Evolutionary conservation across 306 rosid species (phyloP).

Genomic region (Lithocarpus polystachyus): DNA sequence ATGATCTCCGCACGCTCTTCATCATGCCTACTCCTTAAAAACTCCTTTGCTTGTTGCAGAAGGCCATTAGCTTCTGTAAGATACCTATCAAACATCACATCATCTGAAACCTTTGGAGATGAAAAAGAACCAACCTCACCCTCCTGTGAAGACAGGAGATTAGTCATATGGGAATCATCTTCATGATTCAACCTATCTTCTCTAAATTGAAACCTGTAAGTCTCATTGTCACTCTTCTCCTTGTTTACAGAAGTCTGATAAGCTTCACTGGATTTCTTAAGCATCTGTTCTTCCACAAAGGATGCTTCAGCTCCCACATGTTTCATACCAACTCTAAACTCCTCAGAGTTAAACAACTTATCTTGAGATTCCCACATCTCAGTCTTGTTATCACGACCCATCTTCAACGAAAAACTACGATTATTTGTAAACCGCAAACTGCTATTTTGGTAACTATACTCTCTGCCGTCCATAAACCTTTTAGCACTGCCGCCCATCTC

Average conservation of each 20-base stretch:
- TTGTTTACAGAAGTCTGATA: slow-evolving; percentile 38
- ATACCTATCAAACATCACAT: slow-evolving; percentile 63
- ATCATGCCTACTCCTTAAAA: slow-evolving; percentile 44
- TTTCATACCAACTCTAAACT: slow-evolving; percentile 44
- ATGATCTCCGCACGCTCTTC: slow-evolving; percentile 68
- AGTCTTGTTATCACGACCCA: slow-evolving; percentile 33
- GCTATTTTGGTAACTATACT: slow-evolving; percentile 37
- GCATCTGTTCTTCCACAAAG: slow-evolving; percentile 47
- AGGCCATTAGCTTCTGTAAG: slow-evolving; percentile 75
- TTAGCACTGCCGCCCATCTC: slow-evolving; percentile 19
- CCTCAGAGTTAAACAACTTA: slow-evolving; percentile 49
- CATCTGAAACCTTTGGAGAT: slow-evolving; percentile 61
- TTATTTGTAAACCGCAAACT: slow-evolving; percentile 46
- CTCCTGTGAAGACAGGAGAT: slow-evolving; percentile 38
- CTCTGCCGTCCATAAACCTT: slow-evolving; percentile 29
- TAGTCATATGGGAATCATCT: slow-evolving; percentile 19
- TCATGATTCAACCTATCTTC: slow-evolving; percentile 27
- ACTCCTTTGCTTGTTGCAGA: slow-evolving; percentile 68
- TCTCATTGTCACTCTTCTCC: slow-evolving; percentile 25
- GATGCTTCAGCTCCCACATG: slow-evolving; percentile 56
- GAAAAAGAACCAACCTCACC: slow-evolving; percentile 41
- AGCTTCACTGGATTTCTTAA: slow-evolving; percentile 32
- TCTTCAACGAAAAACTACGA: slow-evolving; percentile 45
- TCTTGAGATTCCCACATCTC: slow-evolving; percentile 56
- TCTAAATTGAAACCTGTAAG: slow-evolving; percentile 28